These are phyloP conservation scores for Angomonas ambiguus DNA, from an alignment of 208 protist species.

Conservation along the genomic window DNA sequence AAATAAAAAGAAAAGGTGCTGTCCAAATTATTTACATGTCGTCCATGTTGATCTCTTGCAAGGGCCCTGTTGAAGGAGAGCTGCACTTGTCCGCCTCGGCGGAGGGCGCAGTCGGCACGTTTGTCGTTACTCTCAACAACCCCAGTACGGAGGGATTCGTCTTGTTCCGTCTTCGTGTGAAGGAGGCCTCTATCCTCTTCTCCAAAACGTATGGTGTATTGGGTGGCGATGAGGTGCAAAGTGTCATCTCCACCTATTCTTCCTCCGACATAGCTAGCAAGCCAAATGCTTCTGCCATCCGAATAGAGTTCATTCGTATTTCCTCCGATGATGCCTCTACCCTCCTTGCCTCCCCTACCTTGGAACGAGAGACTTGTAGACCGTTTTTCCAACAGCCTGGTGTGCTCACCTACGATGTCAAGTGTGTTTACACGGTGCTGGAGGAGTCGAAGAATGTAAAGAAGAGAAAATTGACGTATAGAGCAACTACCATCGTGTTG, in stretches of 20 bases:
- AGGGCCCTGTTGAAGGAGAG: conserved; percentile 1
- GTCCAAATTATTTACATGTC: not conserved
- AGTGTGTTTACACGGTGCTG: not conserved
- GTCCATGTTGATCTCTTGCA: conserved; percentile 10
- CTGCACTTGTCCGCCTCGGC: conserved; percentile 11
- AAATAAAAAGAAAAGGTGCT: conserved; percentile 4
- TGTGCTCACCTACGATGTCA: conserved; percentile 7
- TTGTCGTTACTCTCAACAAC: conserved; percentile 19
- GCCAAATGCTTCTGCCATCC: conserved; percentile 38
- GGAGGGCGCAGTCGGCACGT: conserved; percentile 24
- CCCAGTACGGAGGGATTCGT: conserved; percentile 14
- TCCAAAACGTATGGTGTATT: conserved; percentile 57
- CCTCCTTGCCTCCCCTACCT: conserved; percentile 15
- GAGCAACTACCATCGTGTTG: not conserved
- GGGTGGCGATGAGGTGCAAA: conserved; percentile 9
- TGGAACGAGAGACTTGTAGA: conserved; percentile 33
- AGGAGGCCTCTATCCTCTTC: conserved; percentile 47
- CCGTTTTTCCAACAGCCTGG: conserved; percentile 27
- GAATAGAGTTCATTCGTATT: conserved; percentile 44
- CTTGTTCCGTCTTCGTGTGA: conserved; percentile 57
- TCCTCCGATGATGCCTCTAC: conserved; percentile 19
- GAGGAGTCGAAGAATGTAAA: not conserved
- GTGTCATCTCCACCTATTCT: conserved; percentile 31
- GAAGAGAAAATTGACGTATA: not conserved
- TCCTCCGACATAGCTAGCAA: conserved; percentile 23